These are phyloP conservation scores for Lablab purpureus DNA, from an alignment of 306 rosid species.

Conservation along the genomic window DNA sequence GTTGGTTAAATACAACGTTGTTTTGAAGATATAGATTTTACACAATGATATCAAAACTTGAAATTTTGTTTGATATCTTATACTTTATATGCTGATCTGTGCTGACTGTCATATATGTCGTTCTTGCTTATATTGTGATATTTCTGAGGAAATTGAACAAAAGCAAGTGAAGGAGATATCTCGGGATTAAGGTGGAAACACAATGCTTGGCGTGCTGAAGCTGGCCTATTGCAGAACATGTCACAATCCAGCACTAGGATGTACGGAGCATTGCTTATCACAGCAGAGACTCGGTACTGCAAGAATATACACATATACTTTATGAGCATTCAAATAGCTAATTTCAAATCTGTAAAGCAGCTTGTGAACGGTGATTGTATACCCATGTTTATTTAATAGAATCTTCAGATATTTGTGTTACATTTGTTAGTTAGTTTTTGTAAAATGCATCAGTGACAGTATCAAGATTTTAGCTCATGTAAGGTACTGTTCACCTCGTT, in stretches of 20 bases:
- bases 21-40: slow-evolving; percentile 10
- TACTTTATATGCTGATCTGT: slow-evolving; percentile 55
- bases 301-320: slow-evolving; percentile 1
- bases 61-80: slow-evolving; percentile 29
- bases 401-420: slow-evolving; percentile 4
- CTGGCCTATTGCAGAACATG: slow-evolving; percentile 69
- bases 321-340: background rate
- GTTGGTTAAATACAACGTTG: background rate
- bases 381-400: background rate
- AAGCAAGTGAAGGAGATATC: slow-evolving; percentile 59
- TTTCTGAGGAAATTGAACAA: slow-evolving; percentile 73
- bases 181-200: slow-evolving; percentile 70
- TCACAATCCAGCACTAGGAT: slow-evolving; percentile 73
- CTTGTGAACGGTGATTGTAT: slow-evolving; percentile 5
- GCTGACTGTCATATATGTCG: slow-evolving; percentile 65
- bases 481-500: slow-evolving; percentile 14
- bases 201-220: slow-evolving; percentile 70
- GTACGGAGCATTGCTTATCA: slow-evolving; percentile 69
- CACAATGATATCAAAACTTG: slow-evolving; percentile 28
- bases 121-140: slow-evolving; percentile 56
- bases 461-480: background rate
- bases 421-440: background rate
- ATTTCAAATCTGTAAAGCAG: slow-evolving; percentile 5
- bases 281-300: slow-evolving; percentile 68
- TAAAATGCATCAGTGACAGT: background rate